Percentiles rank a stretch among this genome's conserved stretches.
Evolutionary conservation across 169 alveolate genomes (phyloP).

Genomic region (Babesia ovis): DNA sequence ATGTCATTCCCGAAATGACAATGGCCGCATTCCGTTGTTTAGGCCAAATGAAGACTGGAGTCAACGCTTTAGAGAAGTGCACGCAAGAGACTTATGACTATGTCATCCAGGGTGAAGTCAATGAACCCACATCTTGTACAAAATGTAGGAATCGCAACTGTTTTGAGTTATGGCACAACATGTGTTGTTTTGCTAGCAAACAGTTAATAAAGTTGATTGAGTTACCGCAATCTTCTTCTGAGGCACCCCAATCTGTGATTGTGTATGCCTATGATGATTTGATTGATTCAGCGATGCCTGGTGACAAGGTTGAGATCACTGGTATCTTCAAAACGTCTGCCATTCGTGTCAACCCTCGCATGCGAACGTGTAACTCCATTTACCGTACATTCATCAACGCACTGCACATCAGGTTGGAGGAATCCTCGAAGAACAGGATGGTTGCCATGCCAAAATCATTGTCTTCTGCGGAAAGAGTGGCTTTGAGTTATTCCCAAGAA

Average conservation of each 20-base stretch:
- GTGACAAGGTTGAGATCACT: conserved; percentile 95
- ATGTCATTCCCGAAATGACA: conserved; percentile 97
- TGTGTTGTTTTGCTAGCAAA: conserved; percentile 92
- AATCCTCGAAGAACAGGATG: conserved; percentile 64
- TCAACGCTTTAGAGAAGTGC: conserved; percentile 80
- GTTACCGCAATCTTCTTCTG: conserved; percentile 93
- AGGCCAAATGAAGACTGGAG: conserved; percentile 80
- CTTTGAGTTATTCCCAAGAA: conserved; percentile 68
- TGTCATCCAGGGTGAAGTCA: conserved; percentile 92
- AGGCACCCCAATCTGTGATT: conserved; percentile 86
- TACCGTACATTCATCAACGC: conserved; percentile 94
- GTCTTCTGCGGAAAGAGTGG: conserved; percentile 43
- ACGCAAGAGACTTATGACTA: conserved; percentile 84
- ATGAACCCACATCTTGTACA: conserved; percentile 93
- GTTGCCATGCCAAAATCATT: conserved; percentile 6
- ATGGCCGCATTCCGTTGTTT: conserved; percentile 95
- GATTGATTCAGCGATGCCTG: conserved; percentile 94
- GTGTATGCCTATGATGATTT: conserved; percentile 93
- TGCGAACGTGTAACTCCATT: conserved; percentile 88
- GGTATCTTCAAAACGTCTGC: conserved; percentile 96
- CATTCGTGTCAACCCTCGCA: conserved; percentile 86
- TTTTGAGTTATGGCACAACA: conserved; percentile 91
- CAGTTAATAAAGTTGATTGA: conserved; percentile 93
- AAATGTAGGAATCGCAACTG: conserved; percentile 89
- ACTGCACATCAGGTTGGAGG: conserved; percentile 79